Percentiles rank a stretch among this genome's conserved stretches.
phyloP scores from a whole-genome alignment of 495 filamentous ascomycete genomes.

The Lasiosphaeria ovina region DNA sequence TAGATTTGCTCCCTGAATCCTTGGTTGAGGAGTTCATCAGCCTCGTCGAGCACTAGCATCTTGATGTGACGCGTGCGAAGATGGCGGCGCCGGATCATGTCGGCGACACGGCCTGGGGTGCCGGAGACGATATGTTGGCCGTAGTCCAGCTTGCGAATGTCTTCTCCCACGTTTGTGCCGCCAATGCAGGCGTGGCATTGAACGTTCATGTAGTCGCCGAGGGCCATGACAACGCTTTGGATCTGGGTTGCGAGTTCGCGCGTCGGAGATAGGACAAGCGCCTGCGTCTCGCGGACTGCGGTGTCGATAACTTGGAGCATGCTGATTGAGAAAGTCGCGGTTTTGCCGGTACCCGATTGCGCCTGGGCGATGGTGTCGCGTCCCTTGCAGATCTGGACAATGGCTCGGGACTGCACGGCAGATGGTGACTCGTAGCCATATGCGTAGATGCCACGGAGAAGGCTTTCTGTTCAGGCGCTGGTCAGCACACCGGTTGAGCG shows the following conservation, averaged over 20 bases:
- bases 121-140: slow-evolving; percentile 96
- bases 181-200: slow-evolving; percentile 99
- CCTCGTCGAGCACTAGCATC: slow-evolving; percentile 98
- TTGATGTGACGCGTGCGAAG: slow-evolving; percentile 95
- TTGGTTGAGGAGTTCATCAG: slow-evolving; percentile 95
- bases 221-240: slow-evolving; percentile 96
- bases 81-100: slow-evolving; percentile 97
- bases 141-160: slow-evolving; percentile 93
- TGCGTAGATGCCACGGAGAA: slow-evolving; percentile 95
- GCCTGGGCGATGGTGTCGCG: slow-evolving; percentile 98
- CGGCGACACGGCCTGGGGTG: slow-evolving; percentile 94
- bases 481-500: not conserved
- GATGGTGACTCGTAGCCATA: slow-evolving; percentile 98
- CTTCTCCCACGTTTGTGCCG: slow-evolving; percentile 95
- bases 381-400: slow-evolving; percentile 98
- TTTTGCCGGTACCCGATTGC: slow-evolving; percentile 99
- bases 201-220: slow-evolving; percentile 99
- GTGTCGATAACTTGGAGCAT: slow-evolving; percentile 97
- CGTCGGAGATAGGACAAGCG: slow-evolving; percentile 92
- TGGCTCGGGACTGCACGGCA: slow-evolving; percentile 93
- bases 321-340: slow-evolving; percentile 97
- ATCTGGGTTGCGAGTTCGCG: slow-evolving; percentile 98
- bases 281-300: slow-evolving; percentile 90
- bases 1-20: slow-evolving; percentile 99
- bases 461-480: slow-evolving; percentile 60